Evolutionary conservation across 2,329 filamentous ascomycete species (phyloP).

Genomic region (Diaporthe aspalathi): DNA sequence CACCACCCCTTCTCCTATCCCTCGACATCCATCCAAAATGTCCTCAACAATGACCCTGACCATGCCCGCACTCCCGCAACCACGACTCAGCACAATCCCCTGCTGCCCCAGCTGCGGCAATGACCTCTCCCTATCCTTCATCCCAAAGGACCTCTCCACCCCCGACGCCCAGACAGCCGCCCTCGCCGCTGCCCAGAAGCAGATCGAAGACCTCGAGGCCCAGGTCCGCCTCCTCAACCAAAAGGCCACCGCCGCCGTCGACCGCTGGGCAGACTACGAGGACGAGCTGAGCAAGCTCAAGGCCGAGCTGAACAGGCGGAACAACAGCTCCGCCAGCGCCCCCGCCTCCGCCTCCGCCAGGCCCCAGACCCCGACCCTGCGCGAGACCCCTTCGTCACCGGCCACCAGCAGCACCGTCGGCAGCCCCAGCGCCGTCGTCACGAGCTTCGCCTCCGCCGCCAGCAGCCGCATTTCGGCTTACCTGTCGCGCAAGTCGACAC

Average conservation of each 20-base stretch:
- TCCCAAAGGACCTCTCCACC: slow-evolving; percentile 53
- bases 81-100: slow-evolving; percentile 43
- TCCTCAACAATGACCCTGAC: slow-evolving; percentile 50
- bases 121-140: slow-evolving; percentile 48
- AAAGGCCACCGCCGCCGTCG: slow-evolving; percentile 73
- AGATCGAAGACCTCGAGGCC: slow-evolving; percentile 76
- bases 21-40: slow-evolving; percentile 39
- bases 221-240: slow-evolving; percentile 78
- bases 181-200: slow-evolving; percentile 66
- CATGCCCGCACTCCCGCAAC: slow-evolving; percentile 45
- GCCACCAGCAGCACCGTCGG: slow-evolving; percentile 10
- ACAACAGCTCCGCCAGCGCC: slow-evolving; percentile 39
- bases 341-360: slow-evolving; percentile 16
- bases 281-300: slow-evolving; percentile 76
- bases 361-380: slow-evolving; percentile 32
- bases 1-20: not conserved
- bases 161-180: slow-evolving; percentile 53
- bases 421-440: slow-evolving; percentile 41
- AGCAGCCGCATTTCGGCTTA: slow-evolving; percentile 48
- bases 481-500: slow-evolving; percentile 46
- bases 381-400: slow-evolving; percentile 26
- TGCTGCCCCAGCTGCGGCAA: slow-evolving; percentile 66
- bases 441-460: slow-evolving; percentile 47
- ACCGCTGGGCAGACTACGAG: slow-evolving; percentile 82
- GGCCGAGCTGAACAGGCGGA: slow-evolving; percentile 43